A percentile compares a stretch with the other conserved stretches of the same genome.
These are phyloP conservation scores for Akanthomyces muscarius DNA, from an alignment of 2,329 filamentous ascomycete species.

Conservation along the genomic window DNA sequence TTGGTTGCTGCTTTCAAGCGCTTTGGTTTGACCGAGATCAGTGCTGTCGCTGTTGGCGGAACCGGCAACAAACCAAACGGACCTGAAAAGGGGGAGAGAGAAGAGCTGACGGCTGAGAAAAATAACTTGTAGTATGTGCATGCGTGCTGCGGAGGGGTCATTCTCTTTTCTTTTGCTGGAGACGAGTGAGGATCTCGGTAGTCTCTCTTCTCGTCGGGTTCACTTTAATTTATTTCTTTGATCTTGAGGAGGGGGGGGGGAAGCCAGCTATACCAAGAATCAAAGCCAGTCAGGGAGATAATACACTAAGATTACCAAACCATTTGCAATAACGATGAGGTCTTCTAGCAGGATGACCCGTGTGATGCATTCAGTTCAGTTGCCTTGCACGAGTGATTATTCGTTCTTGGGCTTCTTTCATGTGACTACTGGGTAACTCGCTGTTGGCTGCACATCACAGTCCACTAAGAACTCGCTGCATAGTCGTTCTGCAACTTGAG, in stretches of 20 bases:
- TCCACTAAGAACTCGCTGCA: too few relatives aligned
- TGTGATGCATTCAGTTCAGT: too few relatives aligned
- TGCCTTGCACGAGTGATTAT: too few relatives aligned
- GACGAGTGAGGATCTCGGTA: not conserved
- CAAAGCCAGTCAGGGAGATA: slow-evolving; percentile 32
- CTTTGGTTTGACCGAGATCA: too few relatives aligned
- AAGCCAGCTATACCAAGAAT: slow-evolving; percentile 30
- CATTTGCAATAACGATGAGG: not conserved
- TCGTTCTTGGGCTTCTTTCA: too few relatives aligned
- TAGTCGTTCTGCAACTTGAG: too few relatives aligned
- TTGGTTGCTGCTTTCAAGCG: not conserved
- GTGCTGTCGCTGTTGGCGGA: not conserved
- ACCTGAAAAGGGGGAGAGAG: not conserved
- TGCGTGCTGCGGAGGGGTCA: not conserved
- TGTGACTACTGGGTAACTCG: too few relatives aligned
- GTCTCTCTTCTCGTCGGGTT: not conserved
- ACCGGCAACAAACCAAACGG: too few relatives aligned
- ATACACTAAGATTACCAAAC: slow-evolving; percentile 36
- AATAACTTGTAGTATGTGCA: not conserved
- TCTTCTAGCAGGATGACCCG: not conserved
- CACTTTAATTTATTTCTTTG: not conserved
- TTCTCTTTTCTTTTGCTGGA: not conserved
- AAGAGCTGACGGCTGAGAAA: not conserved
- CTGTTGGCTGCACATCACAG: too few relatives aligned
- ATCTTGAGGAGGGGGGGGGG: slow-evolving; percentile 11